phyloP scores from a whole-genome alignment of 768 basidiomycete genomes.

The Trametes maxima region DNA sequence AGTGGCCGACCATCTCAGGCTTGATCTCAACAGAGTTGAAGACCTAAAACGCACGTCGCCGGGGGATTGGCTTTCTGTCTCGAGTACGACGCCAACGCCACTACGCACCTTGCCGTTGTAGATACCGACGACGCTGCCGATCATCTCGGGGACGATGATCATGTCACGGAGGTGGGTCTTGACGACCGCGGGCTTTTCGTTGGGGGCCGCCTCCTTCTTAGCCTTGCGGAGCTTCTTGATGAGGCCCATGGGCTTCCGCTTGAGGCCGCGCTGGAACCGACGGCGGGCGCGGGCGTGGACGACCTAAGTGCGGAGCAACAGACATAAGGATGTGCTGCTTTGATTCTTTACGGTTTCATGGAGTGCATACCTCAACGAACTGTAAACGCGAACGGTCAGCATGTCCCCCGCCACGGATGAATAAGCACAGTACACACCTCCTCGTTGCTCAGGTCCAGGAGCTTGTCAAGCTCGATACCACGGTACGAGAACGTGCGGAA shows the following conservation, averaged over 20 bases:
- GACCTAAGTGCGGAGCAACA: slow-evolving; percentile 52
- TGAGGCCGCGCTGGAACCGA: slow-evolving; percentile 98
- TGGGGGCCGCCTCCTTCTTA: slow-evolving; percentile 98
- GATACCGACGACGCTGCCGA: slow-evolving; percentile 96
- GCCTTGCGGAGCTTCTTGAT: slow-evolving; percentile 99
- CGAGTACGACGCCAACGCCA: not conserved
- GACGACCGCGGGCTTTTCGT: slow-evolving; percentile 98
- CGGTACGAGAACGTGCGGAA: slow-evolving; percentile 99
- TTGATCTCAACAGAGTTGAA: slow-evolving; percentile 99
- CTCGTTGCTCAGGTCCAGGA: slow-evolving; percentile 94
- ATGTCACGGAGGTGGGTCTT: slow-evolving; percentile 99
- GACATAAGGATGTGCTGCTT: not conserved
- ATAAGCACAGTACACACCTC: slow-evolving; percentile 62
- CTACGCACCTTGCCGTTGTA: slow-evolving; percentile 91
- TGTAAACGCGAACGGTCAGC: slow-evolving; percentile 30
- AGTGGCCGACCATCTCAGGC: slow-evolving; percentile 99
- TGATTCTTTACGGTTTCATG: not conserved
- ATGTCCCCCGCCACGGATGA: not conserved
- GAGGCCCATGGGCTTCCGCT: slow-evolving; percentile 96
- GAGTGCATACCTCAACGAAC: slow-evolving; percentile 73
- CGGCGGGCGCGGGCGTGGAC: slow-evolving; percentile 98
- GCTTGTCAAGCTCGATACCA: slow-evolving; percentile 97
- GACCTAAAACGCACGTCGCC: slow-evolving; percentile 46
- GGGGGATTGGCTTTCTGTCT: not conserved
- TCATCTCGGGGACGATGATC: slow-evolving; percentile 99